Base-by-base conservation (phyloP, 768 basidiomycete genomes). In the Phanerochaete sordida region DNA sequence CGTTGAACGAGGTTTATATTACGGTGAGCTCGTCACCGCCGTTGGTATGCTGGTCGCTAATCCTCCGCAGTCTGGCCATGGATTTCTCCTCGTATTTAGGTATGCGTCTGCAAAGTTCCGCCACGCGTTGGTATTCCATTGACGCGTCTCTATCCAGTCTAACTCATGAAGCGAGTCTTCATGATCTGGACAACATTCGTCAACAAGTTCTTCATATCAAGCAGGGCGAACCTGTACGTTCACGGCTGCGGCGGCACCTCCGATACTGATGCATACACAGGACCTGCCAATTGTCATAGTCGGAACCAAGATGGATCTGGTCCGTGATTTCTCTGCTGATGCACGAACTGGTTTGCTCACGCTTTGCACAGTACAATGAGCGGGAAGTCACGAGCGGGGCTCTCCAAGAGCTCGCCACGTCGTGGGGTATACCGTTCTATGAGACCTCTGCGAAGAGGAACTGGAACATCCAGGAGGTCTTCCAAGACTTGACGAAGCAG, bases 371-470 rank as follows among this genome's bases (percentile, higher is more conserved):
- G 70, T 62, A 81, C 27, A 85, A 82, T 60, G 93, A 95, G 71
- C 83, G 93, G 31, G 90, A 93, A 69, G 89, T 95, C 6, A 83
- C 84, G 19, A 77, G 80, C 48, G 76, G 69, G 44, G 83, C 82
- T 0, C 88, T 92, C 33, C 83, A 87, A 67, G 74, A 82, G 11
- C 81, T 91, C 12, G 83, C 87, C 21, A 77, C 72, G 31, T 79
- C 79, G 2, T 92, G 91, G 90, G 76, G 77, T 15, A 74, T 91
- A n/a, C 88, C 81, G 6, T 89, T 91, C 68, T 93, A 88, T 69
- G 92, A 93, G 74, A 93, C 91, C 2, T 92, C 90, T n/a, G 90
- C 91, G 11, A 93, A 93, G 72, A 79, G 83, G 49, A 86, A 92
- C 68, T 91, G 88, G 90, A 84, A 93, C 65, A 80, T 93, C 56